Conservation (phyloP, 495 filamentous ascomycete species). For the Penicillium bovifimosum region DNA sequence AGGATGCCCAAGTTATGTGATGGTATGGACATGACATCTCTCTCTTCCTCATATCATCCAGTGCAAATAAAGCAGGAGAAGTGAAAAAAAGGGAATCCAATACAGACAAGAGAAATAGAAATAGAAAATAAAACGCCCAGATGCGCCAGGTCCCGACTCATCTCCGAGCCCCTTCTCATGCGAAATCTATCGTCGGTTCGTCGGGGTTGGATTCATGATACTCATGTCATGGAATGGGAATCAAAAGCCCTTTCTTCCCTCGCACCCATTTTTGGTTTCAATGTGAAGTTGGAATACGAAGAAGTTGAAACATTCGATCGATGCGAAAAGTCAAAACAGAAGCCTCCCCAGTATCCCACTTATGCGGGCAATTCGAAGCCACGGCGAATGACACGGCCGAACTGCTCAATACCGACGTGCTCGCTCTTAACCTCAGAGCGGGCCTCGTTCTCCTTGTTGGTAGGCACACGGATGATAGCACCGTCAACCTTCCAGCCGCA, state of each 20-base stretch:
- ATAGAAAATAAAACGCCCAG: slow-evolving; percentile 24
- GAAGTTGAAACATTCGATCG: slow-evolving; percentile 8
- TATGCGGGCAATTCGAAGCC: slow-evolving; percentile 87
- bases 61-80: slow-evolving; percentile 1
- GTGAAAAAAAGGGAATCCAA: slow-evolving; percentile 20
- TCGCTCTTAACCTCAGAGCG: slow-evolving; percentile 94
- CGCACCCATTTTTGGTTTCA: slow-evolving; percentile 12
- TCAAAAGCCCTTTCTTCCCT: background rate
- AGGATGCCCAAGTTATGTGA: slow-evolving; percentile 1
- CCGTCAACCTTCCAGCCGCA: slow-evolving; percentile 80
- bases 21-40: slow-evolving; percentile 6
- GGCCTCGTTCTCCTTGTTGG: slow-evolving; percentile 98
- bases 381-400: slow-evolving; percentile 82
- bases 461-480: slow-evolving; percentile 65
- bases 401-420: slow-evolving; percentile 69
- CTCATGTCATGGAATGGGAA: slow-evolving; percentile 19
- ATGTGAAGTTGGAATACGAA: slow-evolving; percentile 4
- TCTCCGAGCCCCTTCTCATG: slow-evolving; percentile 28
- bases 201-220: slow-evolving; percentile 29
- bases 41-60: slow-evolving; percentile 7
- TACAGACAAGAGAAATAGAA: slow-evolving; percentile 18
- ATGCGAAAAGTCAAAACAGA: slow-evolving; percentile 3
- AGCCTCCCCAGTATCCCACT: slow-evolving; percentile 2
- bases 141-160: slow-evolving; percentile 33
- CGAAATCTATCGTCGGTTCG: slow-evolving; percentile 27